Conservation (phyloP, 345 rosid species). For the Ceriops decandra region DNA sequence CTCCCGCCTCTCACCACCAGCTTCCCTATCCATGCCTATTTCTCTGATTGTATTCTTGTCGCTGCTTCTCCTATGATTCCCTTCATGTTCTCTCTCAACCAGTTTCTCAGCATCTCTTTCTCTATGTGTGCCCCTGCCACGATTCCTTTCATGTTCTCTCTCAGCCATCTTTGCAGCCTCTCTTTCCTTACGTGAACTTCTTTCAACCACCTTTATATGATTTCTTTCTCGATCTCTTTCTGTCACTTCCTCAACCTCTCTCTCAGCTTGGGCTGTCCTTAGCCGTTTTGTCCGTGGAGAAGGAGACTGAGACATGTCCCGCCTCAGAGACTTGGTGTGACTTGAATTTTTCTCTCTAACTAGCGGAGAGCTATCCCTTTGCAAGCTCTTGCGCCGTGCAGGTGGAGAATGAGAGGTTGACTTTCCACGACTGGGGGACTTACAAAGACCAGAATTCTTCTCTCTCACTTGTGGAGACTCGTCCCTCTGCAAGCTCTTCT, state of each 20-base stretch:
- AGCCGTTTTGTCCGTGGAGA: conserved; percentile 66
- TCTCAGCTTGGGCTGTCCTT: conserved; percentile 51
- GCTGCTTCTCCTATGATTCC: conserved; percentile 14
- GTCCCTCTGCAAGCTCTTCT: conserved; percentile 38
- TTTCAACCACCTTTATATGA: conserved; percentile 43
- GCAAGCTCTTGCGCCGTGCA: conserved; percentile 10
- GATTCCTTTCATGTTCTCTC: conserved; percentile 21
- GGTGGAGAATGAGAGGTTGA: conserved; percentile 14
- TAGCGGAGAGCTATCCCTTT: conserved; percentile 4
- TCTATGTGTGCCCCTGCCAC: conserved; percentile 13
- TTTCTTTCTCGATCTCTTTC: conserved; percentile 49
- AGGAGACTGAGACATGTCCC: conserved; percentile 52
- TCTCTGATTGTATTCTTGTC: conserved; percentile 28
- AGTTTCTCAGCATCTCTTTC: conserved; percentile 19
- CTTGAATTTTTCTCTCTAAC: conserved; percentile 13
- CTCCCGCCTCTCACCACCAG: conserved; percentile 46
- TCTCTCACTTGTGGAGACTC: conserved; percentile 36
- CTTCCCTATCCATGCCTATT: conserved; percentile 38
- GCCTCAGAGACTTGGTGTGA: conserved; percentile 22
- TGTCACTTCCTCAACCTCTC: conserved; percentile 38
- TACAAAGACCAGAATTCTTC: conserved; percentile 28
- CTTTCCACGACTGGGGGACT: conserved; percentile 31
- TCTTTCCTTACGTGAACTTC: conserved; percentile 33
- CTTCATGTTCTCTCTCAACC: conserved; percentile 11
- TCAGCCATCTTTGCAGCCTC: conserved; percentile 23